Evolutionary conservation across 805 yeast genomes (phyloP).

Genomic region (Torulaspora microellipsoides): DNA sequence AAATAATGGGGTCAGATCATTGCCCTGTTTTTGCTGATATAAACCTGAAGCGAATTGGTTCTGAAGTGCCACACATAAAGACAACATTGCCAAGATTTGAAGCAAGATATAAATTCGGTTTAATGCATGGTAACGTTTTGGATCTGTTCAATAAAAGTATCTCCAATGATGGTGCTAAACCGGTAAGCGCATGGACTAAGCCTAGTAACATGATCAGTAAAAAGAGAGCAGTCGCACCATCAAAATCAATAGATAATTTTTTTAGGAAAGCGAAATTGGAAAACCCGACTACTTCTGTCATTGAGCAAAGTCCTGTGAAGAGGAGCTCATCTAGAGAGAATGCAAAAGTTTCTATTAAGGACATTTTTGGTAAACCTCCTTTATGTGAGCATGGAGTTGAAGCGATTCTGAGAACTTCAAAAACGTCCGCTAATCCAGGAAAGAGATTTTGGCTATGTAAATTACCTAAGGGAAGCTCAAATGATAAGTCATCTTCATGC

Average conservation of each 20-base stretch:
- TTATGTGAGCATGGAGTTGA: constrained; percentile 45
- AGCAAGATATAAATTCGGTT: constrained; percentile 46
- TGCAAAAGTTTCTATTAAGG: constrained; percentile 12
- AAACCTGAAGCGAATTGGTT: constrained; percentile 17
- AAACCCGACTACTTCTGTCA: background rate
- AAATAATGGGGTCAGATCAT: constrained; percentile 84
- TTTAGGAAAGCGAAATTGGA: background rate
- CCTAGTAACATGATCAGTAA: too few relatives aligned
- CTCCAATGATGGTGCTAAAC: too few relatives aligned
- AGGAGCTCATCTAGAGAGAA: background rate
- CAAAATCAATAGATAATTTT: constrained; percentile 12
- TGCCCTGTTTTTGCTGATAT: constrained; percentile 84
- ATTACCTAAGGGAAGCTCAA: constrained; percentile 33
- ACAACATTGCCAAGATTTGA: constrained; percentile 43
- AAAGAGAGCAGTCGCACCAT: too few relatives aligned
- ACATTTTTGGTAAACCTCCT: constrained; percentile 37
- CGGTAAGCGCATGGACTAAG: too few relatives aligned
- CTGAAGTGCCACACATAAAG: background rate
- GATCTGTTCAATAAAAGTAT: constrained; percentile 32
- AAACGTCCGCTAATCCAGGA: constrained; percentile 42
- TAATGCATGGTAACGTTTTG: constrained; percentile 35
- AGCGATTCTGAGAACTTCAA: constrained; percentile 45
- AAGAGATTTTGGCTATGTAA: constrained; percentile 53
- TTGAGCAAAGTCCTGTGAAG: background rate
- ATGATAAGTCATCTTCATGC: constrained; percentile 39